Conservation (phyloP, 345 rosid species). For the Turnera subulata region DNA sequence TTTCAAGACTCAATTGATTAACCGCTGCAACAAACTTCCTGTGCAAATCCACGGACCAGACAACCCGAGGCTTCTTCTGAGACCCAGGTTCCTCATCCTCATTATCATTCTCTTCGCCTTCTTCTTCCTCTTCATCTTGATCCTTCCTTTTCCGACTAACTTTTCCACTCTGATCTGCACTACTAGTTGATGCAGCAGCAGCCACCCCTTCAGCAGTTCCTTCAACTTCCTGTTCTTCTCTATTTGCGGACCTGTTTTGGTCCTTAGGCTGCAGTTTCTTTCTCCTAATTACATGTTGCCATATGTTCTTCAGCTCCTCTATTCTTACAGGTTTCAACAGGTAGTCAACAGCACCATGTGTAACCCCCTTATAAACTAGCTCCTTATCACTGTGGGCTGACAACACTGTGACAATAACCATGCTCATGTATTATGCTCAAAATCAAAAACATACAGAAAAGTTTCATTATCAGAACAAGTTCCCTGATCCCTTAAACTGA, state of each 20-base stretch:
- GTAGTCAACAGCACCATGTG: constrained; percentile 89
- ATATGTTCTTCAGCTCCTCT: constrained; percentile 85
- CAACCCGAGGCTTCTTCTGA: constrained; percentile 89
- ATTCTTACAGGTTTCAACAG: constrained; percentile 78
- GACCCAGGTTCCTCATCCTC: constrained; percentile 40
- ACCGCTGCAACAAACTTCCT: constrained; percentile 84
- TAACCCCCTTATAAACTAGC: constrained; percentile 80
- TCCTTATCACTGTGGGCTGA: constrained; percentile 74
- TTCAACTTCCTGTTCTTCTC: constrained; percentile 32
- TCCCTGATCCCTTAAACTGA: not conserved
- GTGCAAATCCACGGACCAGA: constrained; percentile 85
- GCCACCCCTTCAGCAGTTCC: constrained; percentile 36
- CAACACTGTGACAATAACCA: constrained; percentile 57
- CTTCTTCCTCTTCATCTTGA: constrained; percentile 69
- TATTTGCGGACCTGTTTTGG: constrained; percentile 25
- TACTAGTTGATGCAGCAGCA: constrained; percentile 27
- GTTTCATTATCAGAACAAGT: not conserved
- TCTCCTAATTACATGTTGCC: constrained; percentile 90
- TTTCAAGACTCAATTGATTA: constrained; percentile 74
- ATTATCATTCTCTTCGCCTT: constrained; percentile 40
- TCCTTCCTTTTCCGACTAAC: constrained; percentile 63
- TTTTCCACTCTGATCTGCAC: constrained; percentile 36
- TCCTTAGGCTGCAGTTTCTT: constrained; percentile 46
- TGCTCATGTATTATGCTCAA: constrained; percentile 1
- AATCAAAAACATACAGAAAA: not conserved